phyloP scores from a whole-genome alignment of 169 alveolate species.

The Cardiosporidium cionae region DNA sequence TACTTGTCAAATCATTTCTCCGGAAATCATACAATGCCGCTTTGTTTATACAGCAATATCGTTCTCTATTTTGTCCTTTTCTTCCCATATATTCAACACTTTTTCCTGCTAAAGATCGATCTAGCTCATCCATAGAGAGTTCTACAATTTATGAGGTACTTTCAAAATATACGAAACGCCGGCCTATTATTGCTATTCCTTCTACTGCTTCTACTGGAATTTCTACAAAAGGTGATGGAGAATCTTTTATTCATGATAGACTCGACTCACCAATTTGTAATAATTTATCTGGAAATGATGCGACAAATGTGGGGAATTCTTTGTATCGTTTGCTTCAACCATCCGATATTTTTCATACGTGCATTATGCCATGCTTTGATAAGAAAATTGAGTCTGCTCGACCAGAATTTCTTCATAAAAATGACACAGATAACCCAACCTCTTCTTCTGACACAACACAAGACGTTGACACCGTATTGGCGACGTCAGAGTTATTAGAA shows the following conservation, averaged over 20 bases:
- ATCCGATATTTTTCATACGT: conserved; percentile 51
- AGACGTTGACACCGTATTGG: conserved; percentile 71
- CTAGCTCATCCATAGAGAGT: background rate
- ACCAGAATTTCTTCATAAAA: conserved; percentile 29
- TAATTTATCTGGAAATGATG: too few relatives aligned
- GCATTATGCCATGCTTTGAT: conserved; percentile 84
- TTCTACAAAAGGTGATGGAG: too few relatives aligned
- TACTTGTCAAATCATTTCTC: conserved; percentile 42
- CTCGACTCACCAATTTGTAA: too few relatives aligned
- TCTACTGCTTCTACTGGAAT: too few relatives aligned
- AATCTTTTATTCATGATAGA: too few relatives aligned
- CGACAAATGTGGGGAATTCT: too few relatives aligned
- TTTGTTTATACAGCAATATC: background rate
- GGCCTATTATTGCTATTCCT: too few relatives aligned
- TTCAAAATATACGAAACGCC: too few relatives aligned
- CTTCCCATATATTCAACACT: background rate
- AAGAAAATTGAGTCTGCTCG: conserved; percentile 83
- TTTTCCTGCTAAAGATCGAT: too few relatives aligned
- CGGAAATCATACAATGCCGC: background rate
- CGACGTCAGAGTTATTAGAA: conserved; percentile 68
- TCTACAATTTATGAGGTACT: too few relatives aligned
- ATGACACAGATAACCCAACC: background rate
- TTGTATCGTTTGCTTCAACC: too few relatives aligned
- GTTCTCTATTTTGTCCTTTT: background rate
- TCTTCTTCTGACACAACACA: conserved; percentile 4